These are phyloP conservation scores for Monosporascus sp. DNA, from an alignment of 2,329 filamentous ascomycete species.

Conservation along the genomic window DNA sequence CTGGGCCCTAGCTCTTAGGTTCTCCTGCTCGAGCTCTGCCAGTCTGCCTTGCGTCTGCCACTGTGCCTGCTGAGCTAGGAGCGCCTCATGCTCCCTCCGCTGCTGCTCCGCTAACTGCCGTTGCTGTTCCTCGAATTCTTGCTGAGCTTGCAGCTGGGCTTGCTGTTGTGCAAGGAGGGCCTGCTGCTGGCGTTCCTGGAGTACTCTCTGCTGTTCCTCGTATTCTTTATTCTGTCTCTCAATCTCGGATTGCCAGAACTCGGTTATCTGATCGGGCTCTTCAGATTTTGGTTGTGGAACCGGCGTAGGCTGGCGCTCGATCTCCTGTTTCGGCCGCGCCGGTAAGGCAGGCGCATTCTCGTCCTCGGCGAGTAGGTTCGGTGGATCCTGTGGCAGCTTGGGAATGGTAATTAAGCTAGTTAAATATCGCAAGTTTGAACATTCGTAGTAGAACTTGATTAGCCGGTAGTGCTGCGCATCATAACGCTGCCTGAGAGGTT, in stretches of 20 bases:
- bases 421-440: constrained; percentile 92
- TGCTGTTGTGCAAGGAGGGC: constrained; percentile 77
- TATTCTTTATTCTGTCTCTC: constrained; percentile 90
- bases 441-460: constrained; percentile 98
- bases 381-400: constrained; percentile 89
- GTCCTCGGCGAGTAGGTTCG: constrained; percentile 81
- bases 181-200: constrained; percentile 82
- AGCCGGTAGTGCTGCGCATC: constrained; percentile 95
- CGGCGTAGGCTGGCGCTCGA: constrained; percentile 63
- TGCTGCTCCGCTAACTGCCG: constrained; percentile 83
- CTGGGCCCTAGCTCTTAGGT: constrained; percentile 87
- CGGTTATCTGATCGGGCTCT: constrained; percentile 90
- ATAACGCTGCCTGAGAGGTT: constrained; percentile 82
- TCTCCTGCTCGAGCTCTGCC: constrained; percentile 91
- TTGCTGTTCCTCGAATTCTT: constrained; percentile 96
- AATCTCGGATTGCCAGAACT: constrained; percentile 96
- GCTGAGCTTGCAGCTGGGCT: constrained; percentile 77
- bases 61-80: constrained; percentile 81
- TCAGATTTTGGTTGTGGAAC: constrained; percentile 62
- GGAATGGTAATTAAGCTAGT: constrained; percentile 95
- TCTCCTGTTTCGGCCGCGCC: constrained; percentile 71
- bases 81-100: constrained; percentile 81
- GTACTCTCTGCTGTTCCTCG: constrained; percentile 83
- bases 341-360: constrained; percentile 80
- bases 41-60: constrained; percentile 95